Percentiles rank a stretch among this genome's conserved stretches.
Evolutionary conservation across 805 yeast species (phyloP).

Genomic region (Saccharomycopsis sp.): DNA sequence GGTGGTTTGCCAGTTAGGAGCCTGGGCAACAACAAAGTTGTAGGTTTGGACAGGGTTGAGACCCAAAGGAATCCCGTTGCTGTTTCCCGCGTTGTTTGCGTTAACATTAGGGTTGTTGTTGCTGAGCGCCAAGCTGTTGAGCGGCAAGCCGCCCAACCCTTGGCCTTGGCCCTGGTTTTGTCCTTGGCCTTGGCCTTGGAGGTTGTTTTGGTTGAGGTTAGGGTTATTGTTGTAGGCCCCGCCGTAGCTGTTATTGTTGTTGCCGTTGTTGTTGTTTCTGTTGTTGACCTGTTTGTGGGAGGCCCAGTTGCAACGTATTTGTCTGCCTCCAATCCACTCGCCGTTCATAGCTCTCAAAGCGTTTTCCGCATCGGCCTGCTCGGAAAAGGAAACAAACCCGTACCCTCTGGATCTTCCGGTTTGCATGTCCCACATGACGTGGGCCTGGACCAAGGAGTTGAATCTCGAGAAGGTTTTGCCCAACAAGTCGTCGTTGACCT

Average conservation of each 20-base stretch:
- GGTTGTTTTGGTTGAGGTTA: conserved; percentile 21
- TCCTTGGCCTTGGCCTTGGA: background rate
- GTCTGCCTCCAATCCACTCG: conserved; percentile 60
- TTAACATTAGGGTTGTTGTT: conserved; percentile 9
- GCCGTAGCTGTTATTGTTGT: conserved; percentile 13
- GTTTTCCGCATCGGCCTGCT: conserved; percentile 60
- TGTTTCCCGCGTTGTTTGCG: conserved; percentile 10
- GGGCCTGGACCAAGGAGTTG: conserved; percentile 66
- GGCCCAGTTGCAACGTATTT: conserved; percentile 86
- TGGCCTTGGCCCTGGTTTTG: conserved; percentile 3
- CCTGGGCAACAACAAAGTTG: conserved; percentile 66
- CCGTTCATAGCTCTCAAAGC: conserved; percentile 76
- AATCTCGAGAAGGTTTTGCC: conserved; percentile 49
- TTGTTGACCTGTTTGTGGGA: conserved; percentile 51
- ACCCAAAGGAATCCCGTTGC: conserved; percentile 16
- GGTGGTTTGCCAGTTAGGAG: conserved; percentile 80
- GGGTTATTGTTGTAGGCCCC: conserved; percentile 14
- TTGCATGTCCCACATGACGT: conserved; percentile 97
- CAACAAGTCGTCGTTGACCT: conserved; percentile 72
- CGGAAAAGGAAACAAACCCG: conserved; percentile 76
- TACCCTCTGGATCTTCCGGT: conserved; percentile 88
- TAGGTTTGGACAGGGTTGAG: conserved; percentile 45
- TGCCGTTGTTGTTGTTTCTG: conserved; percentile 22
- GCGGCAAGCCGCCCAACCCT: background rate
- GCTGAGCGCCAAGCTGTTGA: conserved; percentile 19